Base-by-base conservation (phyloP, 2,329 filamentous ascomycete species). In the Calonectria naviculata region DNA sequence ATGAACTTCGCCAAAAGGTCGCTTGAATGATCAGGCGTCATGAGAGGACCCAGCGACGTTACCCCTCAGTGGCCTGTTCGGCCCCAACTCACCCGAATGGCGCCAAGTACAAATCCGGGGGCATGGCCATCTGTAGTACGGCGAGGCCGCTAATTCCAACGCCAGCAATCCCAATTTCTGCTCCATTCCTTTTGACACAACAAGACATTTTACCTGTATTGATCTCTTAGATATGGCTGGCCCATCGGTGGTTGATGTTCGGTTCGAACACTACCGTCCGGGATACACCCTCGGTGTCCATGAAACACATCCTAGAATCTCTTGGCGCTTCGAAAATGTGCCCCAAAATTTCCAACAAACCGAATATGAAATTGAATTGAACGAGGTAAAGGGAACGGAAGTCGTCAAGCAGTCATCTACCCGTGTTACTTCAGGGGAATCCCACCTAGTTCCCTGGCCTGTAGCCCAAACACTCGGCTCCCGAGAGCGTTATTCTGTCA, bases 331-430 rank as follows among this genome's bases (percentile, higher is more conserved):
- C 56, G 58, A 62, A 41, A 69, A 71, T 31, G 61, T 38, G 21
- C 66, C 70, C 8, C 47, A 44, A 17, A 67, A 71, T 34, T 71
- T 71, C 44, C 41, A 65, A 42, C 68, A 72, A 42, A 46, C 36
- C 4, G 69, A 71, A 47, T 70, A 73, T 63, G 68, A 75, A 67
- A 66, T 75, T 19, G 74, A 75, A 17, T 15, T 75, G 19, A 68
- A 24, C 28, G 60, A 67, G 10, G 13, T 56, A 26, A 49, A 44
- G 17, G 12, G 66, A 3, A 1, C 47, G 5, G 62, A 62, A 13
- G 15, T 2, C 21, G 5, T 28, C 64, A 46, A 31, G 4, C 6
- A 54, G 10, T 68, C 71, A 34, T 31, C 68, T 12, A 70, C 54
- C 9, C 44, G 29, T 1, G 54, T 66, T 41, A 62, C 62, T 29